Base-by-base conservation (phyloP, 495 filamentous ascomycete species). In the Aspergillus olivimuriae region DNA sequence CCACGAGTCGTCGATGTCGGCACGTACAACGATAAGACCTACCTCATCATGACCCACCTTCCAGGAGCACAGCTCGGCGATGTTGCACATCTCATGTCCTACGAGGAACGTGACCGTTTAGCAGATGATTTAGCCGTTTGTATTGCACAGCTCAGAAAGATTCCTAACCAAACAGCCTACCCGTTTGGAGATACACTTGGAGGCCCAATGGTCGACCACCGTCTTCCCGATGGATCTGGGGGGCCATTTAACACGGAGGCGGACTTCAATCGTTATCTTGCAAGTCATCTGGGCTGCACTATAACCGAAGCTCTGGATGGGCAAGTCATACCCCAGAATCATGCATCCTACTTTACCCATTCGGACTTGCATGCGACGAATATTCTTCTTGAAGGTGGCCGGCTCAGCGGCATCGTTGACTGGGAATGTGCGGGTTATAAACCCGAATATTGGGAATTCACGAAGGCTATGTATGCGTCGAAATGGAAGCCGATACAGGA, bases 401-500 rank as follows among this genome's bases (percentile, higher is more conserved):
- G 48, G 0, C 37, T 62, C 9, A 39, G 43, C 39, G 60, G 47
- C 2, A 56, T 63, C 46, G 41, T 66, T 7, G 60, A 63, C 21
- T 66, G 60, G 58, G 58, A 66, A 47, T 56, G 46, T 5, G 55
- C 60, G 3, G 60, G 60, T n/a, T 66, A 48, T 17, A 44, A 34
- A 15, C 58, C 62, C 28, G 60, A 63, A 21, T 66, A 63, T 33
- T 66, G 62, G 62, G 62, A 60, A 16, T 63, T 50, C 40, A 62
- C 54, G 0, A 62, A 55, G 48, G 46, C 49, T 0, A 53, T 57
- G 51, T 56, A 55, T 42, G n/a, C 17, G 8, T 38, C 16, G 8
- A 38, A 22, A 6, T 18, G 35, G 32, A 34, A 15, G n/a, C 35
- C 16, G 38, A 40, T 20, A 31, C 41, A 23, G 22, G 45, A 35